A percentile compares a stretch with the other conserved stretches of the same genome.
phyloP scores from a whole-genome alignment of 2,329 filamentous ascomycete genomes.

The Talaromyces sp. region DNA sequence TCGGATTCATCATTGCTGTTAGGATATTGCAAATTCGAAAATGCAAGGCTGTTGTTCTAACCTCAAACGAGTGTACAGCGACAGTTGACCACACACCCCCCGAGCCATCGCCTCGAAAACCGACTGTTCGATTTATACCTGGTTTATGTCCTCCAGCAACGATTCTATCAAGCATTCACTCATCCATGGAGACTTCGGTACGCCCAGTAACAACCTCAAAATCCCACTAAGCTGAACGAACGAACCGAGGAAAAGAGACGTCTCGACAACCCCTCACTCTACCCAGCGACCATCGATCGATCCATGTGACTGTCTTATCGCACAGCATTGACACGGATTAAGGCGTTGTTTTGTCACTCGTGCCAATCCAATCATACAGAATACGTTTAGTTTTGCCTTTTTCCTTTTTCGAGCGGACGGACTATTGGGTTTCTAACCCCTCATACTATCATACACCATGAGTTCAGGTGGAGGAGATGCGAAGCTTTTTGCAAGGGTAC shows the following conservation, averaged over 20 bases:
- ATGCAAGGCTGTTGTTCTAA: not conserved
- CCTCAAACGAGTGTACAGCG: not conserved
- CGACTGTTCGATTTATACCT: not conserved
- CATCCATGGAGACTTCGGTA: not conserved
- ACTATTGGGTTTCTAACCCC: not conserved
- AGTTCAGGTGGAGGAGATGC: slow-evolving; percentile 80
- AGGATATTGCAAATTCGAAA: not conserved
- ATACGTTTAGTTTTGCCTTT: not conserved
- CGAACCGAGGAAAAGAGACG: not conserved
- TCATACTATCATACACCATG: slow-evolving; percentile 41
- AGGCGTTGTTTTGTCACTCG: not conserved
- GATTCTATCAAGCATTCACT: not conserved
- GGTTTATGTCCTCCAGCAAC: not conserved
- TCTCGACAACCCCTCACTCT: slow-evolving; percentile 4
- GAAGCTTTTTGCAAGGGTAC: slow-evolving; percentile 97
- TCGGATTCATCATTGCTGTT: not conserved
- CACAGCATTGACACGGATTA: slow-evolving; percentile 4
- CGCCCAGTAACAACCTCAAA: not conserved
- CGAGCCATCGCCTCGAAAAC: not conserved
- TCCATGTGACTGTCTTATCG: slow-evolving; percentile 8
- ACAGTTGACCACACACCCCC: not conserved
- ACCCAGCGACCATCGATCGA: slow-evolving; percentile 1
- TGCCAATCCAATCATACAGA: slow-evolving; percentile 4
- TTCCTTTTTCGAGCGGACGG: not conserved
- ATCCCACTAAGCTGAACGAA: not conserved